These are phyloP conservation scores for Aeminium ludgeri DNA, from an alignment of 495 filamentous ascomycete genomes.

Conservation along the genomic window DNA sequence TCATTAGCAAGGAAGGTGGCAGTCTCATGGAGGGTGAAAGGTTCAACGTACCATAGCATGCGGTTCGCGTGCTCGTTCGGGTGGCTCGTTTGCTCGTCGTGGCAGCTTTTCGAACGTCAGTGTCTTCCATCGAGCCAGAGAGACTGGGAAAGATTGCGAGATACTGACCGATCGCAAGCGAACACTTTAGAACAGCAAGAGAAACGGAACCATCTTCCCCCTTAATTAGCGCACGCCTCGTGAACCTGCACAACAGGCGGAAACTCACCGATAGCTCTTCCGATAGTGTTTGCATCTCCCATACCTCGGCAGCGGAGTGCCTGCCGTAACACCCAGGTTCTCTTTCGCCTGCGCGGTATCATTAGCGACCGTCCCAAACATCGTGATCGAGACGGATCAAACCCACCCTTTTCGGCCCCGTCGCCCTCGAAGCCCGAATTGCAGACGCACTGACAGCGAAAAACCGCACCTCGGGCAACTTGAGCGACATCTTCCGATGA, in stretches of 20 bases:
- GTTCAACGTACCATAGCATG: conserved; percentile 54
- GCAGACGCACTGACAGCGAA: conserved; percentile 46
- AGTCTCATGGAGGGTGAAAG: neutral
- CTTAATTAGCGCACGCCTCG: too few relatives aligned
- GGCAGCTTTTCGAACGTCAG: conserved; percentile 37
- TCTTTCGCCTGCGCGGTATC: conserved; percentile 32
- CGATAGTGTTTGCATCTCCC: conserved; percentile 67
- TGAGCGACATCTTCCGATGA: conserved; percentile 66
- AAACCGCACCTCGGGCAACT: conserved; percentile 67
- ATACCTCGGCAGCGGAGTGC: conserved; percentile 56
- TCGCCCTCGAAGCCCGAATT: conserved; percentile 27
- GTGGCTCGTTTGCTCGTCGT: conserved; percentile 57
- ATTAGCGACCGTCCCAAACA: neutral
- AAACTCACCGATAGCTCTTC: conserved; percentile 33
- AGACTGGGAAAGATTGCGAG: too few relatives aligned
- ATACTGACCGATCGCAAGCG: conserved; percentile 52
- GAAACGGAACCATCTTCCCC: conserved; percentile 34
- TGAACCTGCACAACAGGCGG: too few relatives aligned
- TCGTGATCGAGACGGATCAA: neutral
- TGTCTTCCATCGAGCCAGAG: neutral
- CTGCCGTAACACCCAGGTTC: conserved; percentile 60
- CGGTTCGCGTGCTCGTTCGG: conserved; percentile 68
- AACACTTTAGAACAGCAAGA: conserved; percentile 51
- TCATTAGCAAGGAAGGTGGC: neutral
- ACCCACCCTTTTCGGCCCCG: conserved; percentile 36